Base-by-base conservation (phyloP, 345 rosid genomes). In the Crucihimalaya himalaica region DNA sequence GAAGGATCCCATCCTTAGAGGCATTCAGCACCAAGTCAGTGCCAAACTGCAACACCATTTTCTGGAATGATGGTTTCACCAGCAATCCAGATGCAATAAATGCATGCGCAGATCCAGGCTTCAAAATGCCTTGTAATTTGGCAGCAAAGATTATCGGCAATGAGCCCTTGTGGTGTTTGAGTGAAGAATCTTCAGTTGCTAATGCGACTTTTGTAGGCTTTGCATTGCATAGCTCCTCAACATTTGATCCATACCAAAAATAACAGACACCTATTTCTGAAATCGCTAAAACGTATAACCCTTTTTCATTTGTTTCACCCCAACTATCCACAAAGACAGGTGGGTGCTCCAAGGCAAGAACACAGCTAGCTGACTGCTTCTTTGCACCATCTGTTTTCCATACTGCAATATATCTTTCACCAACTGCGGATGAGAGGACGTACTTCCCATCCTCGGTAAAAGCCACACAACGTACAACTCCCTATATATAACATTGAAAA, bases 291-390 rank as follows among this genome's bases (percentile, higher is more conserved):
- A 95, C 85, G 61, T 79, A 84, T 8, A 90, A 72, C 39, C 88
- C 88, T 15, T 74, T 42, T 56, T 77, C 84, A 67, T 81, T 82
- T 53, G 68, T 82, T 74, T 82, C 76, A 76, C 84, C 69, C 87
- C 67, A 80, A 79, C 91, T 52, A 75, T 95, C 98, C 64, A 95
- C 68, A 12, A 80, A 89, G 51, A 92, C 88, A 27, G 97, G 92
- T 71, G 99, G 98, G 81, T 95, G 90, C 76, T 92, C 99, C 88
- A 95, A 80, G 48, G 99, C 87, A 78, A 95, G 95, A 66, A 88
- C 88, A 83, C 97, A 95, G 80, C 88, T 86, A 69, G 94, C 96
- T 20, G 98, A 90, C 79, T 86, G 87, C 70, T 80, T 90, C 81
- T 87, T 88, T 39, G 81, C 81, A 63, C 96, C 88, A 72, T 79